Evolutionary conservation across 139 green algal species (phyloP).

Genomic region (Marvania coccoides): DNA sequence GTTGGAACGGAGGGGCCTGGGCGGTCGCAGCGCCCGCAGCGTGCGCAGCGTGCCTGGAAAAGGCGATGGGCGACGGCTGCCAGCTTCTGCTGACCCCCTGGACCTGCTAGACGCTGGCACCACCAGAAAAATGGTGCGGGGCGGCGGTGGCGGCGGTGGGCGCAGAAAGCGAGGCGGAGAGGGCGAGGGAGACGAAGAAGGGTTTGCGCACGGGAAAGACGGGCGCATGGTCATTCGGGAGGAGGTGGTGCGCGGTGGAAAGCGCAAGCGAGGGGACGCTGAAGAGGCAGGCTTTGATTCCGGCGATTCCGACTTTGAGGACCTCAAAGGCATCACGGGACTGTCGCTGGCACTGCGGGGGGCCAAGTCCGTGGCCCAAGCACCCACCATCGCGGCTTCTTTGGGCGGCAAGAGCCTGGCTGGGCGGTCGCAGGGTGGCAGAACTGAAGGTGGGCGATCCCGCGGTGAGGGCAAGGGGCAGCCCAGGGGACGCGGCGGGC

Average conservation of each 20-base stretch:
- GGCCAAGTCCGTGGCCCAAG: slow-evolving; percentile 47
- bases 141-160: background rate
- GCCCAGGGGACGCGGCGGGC: slow-evolving; percentile 9
- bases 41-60: background rate
- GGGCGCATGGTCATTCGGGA: slow-evolving; percentile 67
- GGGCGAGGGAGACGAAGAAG: slow-evolving; percentile 12
- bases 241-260: slow-evolving; percentile 29
- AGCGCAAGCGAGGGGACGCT: slow-evolving; percentile 21
- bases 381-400: slow-evolving; percentile 13
- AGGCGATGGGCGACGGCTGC: background rate
- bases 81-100: slow-evolving; percentile 49
- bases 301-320: slow-evolving; percentile 67
- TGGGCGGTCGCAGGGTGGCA: background rate
- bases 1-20: background rate
- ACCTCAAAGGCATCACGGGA: slow-evolving; percentile 37
- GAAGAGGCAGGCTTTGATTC: slow-evolving; percentile 17
- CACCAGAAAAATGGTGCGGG: slow-evolving; percentile 22
- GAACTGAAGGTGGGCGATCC: background rate
- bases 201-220: slow-evolving; percentile 32
- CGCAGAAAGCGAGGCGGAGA: slow-evolving; percentile 5
- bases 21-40: slow-evolving; percentile 3
- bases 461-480: background rate
- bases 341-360: slow-evolving; percentile 29
- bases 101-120: slow-evolving; percentile 73
- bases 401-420: slow-evolving; percentile 2